phyloP scores from a whole-genome alignment of 1,139 yeast species.

The Lodderomyces elongisporus region DNA sequence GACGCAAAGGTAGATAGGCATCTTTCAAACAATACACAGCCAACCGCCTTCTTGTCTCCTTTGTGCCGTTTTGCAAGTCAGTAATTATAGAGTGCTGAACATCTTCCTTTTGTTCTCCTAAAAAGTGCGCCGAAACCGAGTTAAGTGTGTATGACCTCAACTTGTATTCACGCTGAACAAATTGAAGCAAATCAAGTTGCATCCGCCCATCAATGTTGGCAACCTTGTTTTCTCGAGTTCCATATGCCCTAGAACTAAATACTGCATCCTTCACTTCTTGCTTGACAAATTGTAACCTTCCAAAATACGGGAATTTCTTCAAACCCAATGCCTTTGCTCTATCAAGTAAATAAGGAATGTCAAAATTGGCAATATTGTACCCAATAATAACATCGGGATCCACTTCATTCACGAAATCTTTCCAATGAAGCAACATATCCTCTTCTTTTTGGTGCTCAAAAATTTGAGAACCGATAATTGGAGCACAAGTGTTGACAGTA shows the following conservation, averaged over 20 bases:
- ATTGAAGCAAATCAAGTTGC: slow-evolving; percentile 90
- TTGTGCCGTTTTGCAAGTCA: slow-evolving; percentile 85
- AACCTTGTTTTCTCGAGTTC: slow-evolving; percentile 88
- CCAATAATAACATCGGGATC: slow-evolving; percentile 98
- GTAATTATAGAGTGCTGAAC: slow-evolving; percentile 97
- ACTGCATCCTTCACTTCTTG: slow-evolving; percentile 79
- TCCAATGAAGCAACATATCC: slow-evolving; percentile 83
- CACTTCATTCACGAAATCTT: slow-evolving; percentile 70
- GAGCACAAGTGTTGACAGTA: slow-evolving; percentile 85
- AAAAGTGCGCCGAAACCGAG: slow-evolving; percentile 90
- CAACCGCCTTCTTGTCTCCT: slow-evolving; percentile 87
- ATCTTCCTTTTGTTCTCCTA: slow-evolving; percentile 96
- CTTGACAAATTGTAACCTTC: slow-evolving; percentile 60
- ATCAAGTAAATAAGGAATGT: slow-evolving; percentile 86
- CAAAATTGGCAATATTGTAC: slow-evolving; percentile 90
- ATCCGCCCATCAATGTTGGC: slow-evolving; percentile 93
- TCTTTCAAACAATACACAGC: slow-evolving; percentile 98
- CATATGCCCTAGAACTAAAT: slow-evolving; percentile 93
- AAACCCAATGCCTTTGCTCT: slow-evolving; percentile 75
- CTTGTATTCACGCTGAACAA: slow-evolving; percentile 91
- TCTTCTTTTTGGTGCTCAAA: slow-evolving; percentile 70
- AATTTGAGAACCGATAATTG: slow-evolving; percentile 91
- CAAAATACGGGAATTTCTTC: slow-evolving; percentile 76
- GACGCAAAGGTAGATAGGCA: slow-evolving; percentile 83
- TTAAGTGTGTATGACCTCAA: slow-evolving; percentile 91